phyloP scores from a whole-genome alignment of 331 rosid species.

The Prunus yedoensis region DNA sequence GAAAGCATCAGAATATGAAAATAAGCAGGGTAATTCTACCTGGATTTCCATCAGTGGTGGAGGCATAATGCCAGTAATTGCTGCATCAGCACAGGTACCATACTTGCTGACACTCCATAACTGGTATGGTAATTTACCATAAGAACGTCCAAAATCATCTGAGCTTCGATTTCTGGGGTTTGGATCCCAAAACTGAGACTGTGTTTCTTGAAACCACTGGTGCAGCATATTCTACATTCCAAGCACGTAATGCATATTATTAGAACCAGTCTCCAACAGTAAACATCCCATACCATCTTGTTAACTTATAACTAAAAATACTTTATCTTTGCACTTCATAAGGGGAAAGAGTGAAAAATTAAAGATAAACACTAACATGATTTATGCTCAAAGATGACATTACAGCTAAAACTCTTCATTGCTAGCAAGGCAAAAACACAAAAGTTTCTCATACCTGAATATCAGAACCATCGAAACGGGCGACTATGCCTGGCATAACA shows the following conservation, averaged over 20 bases:
- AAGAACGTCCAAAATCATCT: conserved; percentile 53
- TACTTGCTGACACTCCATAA: conserved; percentile 89
- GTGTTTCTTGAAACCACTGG: conserved; percentile 70
- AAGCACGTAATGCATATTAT: conserved; percentile 31
- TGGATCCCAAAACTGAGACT: conserved; percentile 59
- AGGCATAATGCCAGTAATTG: conserved; percentile 89
- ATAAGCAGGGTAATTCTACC: conserved; percentile 39
- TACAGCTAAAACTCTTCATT: conserved; percentile 6
- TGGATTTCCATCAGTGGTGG: conserved; percentile 94
- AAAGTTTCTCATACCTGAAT: conserved; percentile 56
- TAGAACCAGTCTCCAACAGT: conserved; percentile 6
- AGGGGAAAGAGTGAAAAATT: neutral
- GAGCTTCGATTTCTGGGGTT: conserved; percentile 41
- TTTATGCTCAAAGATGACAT: neutral
- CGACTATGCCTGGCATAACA: conserved; percentile 75
- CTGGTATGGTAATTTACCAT: conserved; percentile 63
- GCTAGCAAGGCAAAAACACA: neutral
- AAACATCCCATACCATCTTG: neutral
- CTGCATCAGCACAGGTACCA: conserved; percentile 90
- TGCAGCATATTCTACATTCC: conserved; percentile 69
- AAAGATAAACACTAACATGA: neutral
- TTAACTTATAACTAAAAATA: conserved; percentile 12
- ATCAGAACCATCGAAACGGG: conserved; percentile 80
- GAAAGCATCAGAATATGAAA: neutral
- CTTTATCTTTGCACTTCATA: neutral